Conservation (phyloP, 2,329 filamentous ascomycete genomes). For the Pseudohalonectria lignicola region DNA sequence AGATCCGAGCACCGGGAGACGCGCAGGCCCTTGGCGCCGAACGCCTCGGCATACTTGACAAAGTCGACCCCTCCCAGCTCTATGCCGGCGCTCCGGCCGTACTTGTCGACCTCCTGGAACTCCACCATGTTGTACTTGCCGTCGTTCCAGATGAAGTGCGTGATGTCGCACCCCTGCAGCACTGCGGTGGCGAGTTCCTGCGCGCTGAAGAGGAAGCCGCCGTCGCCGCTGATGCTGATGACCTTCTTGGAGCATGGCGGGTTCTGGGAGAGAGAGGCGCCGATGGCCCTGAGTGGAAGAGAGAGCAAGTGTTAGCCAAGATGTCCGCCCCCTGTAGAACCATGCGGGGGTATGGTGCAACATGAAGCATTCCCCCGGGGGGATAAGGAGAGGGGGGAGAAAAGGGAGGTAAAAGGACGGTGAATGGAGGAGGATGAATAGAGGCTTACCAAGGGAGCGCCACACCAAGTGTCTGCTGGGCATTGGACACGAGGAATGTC, state of each 20-base stretch:
- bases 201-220: slow-evolving; percentile 36
- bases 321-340: too few species aligned
- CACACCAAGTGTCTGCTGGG: slow-evolving; percentile 31
- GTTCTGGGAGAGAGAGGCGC: slow-evolving; percentile 27
- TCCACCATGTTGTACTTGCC: slow-evolving; percentile 38
- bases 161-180: slow-evolving; percentile 33
- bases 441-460: not conserved
- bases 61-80: slow-evolving; percentile 34
- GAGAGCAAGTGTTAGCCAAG: too few species aligned
- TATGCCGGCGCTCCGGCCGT: slow-evolving; percentile 30
- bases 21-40: slow-evolving; percentile 32
- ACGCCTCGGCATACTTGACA: slow-evolving; percentile 30
- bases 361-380: too few species aligned
- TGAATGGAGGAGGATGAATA: too few species aligned
- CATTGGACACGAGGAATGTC: slow-evolving; percentile 32
- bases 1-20: slow-evolving; percentile 25
- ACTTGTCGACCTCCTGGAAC: slow-evolving; percentile 38
- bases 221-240: slow-evolving; percentile 31
- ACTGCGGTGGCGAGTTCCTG: slow-evolving; percentile 34
- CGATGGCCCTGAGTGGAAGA: slow-evolving; percentile 36
- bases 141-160: slow-evolving; percentile 39
- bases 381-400: too few species aligned
- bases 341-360: too few species aligned
- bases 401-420: too few species aligned
- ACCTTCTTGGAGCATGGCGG: slow-evolving; percentile 31